These are phyloP conservation scores for Populus davidiana DNA, from an alignment of 345 rosid genomes.

Conservation along the genomic window DNA sequence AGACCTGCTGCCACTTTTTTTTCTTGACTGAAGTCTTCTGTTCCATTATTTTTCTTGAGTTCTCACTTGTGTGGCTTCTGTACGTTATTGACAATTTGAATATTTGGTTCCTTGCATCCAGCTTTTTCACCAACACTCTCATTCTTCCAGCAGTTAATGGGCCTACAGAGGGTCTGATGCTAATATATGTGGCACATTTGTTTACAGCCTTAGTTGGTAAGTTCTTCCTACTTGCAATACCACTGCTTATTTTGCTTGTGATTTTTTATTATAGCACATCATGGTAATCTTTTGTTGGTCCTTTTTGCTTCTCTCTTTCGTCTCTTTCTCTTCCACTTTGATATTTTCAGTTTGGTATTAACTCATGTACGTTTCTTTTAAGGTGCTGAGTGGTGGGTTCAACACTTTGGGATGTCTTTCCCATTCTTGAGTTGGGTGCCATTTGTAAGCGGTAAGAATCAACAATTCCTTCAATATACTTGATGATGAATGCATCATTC, in stretches of 20 bases:
- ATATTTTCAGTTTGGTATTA: constrained; percentile 11
- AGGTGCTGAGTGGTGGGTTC: constrained; percentile 99
- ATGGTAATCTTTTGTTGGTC: not conserved
- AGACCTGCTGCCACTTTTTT: not conserved
- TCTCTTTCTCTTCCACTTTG: not conserved
- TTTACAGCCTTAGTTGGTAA: constrained; percentile 86
- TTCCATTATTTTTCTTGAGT: not conserved
- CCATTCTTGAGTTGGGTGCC: constrained; percentile 85
- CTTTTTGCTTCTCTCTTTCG: not conserved
- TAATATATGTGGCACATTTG: constrained; percentile 73
- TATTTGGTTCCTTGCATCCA: constrained; percentile 31
- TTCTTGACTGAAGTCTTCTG: not conserved
- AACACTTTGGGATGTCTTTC: constrained; percentile 56
- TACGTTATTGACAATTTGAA: constrained; percentile 11
- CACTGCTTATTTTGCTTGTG: not conserved
- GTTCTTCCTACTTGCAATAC: constrained; percentile 10
- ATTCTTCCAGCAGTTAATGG: constrained; percentile 92
- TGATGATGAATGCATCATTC: not conserved
- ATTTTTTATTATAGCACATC: not conserved
- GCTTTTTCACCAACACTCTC: constrained; percentile 90
- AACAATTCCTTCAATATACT: constrained; percentile 1
- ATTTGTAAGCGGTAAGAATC: constrained; percentile 51
- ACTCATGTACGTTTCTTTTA: constrained; percentile 13
- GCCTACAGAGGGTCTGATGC: constrained; percentile 93
- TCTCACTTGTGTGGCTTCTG: not conserved